Base-by-base conservation (phyloP, 441 rosid genomes). In the Adansonia gregorii region DNA sequence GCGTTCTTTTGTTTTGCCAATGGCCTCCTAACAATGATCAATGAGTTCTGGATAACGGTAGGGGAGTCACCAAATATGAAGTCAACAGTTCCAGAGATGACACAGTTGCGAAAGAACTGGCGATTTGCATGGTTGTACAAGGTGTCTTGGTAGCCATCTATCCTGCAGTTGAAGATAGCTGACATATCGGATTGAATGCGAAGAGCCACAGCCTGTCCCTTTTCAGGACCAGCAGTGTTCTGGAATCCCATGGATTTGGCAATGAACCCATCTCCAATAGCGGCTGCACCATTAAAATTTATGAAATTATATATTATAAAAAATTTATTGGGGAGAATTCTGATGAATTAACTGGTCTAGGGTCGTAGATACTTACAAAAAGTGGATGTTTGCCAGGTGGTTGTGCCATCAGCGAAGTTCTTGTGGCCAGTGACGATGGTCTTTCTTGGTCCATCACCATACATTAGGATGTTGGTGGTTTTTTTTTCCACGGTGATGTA, bases 101-200 rank as follows among this genome's bases (percentile, higher is more conserved):
- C 75, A 31, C 87, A 86, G 69, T 84, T 85, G 19, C 82, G 80
- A 68, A 76, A 88, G 76, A 86, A 88, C 61, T 88, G 76, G 6
- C 85, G 73, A 64, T 88, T 83, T 2, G 89, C 77, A n/a, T 85
- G 85, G 7, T 60, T 79, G 14, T 87, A 87, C 55, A 87, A 75
- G n/a, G 85, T 86, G 80, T 82, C 86, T 68, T 84, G 87, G 77
- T 76, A 81, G 17, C 88, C 88, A 27, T 84, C 89, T 79, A 84
- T 84, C 63, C 86, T 80, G 81, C 89, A 88, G 76, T 88, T 82
- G 82, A 78, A 88, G 80, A 86, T 80, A 6, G 83, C 84, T 1
- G 89, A 39, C 74, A 56, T 74, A 78, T 88, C 86, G 0, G 84
- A 74, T 59, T 81, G 83, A 9, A 84, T 77, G n/a, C 83, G 80